These are phyloP conservation scores for Aspergillus arachidicola DNA, from an alignment of 2,329 filamentous ascomycete genomes.

Conservation along the genomic window DNA sequence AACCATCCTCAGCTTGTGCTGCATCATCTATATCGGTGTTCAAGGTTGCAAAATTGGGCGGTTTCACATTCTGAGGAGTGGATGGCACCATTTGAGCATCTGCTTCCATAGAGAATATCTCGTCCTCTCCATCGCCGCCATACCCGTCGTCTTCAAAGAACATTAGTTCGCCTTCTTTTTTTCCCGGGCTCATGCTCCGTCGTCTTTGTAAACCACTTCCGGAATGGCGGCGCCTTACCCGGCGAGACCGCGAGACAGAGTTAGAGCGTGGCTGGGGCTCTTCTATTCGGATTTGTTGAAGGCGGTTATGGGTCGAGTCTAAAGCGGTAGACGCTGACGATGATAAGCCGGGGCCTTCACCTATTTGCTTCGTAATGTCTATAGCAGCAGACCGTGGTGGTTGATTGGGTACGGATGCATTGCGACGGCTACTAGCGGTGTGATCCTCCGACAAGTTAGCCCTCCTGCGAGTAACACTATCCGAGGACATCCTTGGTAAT, in stretches of 20 bases:
- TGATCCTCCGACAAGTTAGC: constrained; percentile 39
- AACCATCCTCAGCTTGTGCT: background rate
- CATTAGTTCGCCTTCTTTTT: constrained; percentile 78
- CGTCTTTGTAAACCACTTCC: constrained; percentile 81
- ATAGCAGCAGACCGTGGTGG: constrained; percentile 28
- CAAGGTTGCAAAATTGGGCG: constrained; percentile 17
- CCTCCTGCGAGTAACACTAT: constrained; percentile 31
- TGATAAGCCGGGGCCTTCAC: constrained; percentile 35
- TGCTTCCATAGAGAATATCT: constrained; percentile 70
- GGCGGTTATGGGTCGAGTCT: constrained; percentile 34
- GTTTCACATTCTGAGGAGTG: constrained; percentile 3
- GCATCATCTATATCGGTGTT: constrained; percentile 6
- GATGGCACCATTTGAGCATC: constrained; percentile 31
- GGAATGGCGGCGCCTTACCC: constrained; percentile 71
- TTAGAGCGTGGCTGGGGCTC: constrained; percentile 50
- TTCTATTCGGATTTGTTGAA: constrained; percentile 38
- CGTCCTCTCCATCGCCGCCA: constrained; percentile 73
- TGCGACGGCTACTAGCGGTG: constrained; percentile 26
- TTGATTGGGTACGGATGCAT: constrained; percentile 20
- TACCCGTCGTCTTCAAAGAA: constrained; percentile 91
- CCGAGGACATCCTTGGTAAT: constrained; percentile 54
- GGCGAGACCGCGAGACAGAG: constrained; percentile 34
- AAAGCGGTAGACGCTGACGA: constrained; percentile 43
- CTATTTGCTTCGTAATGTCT: constrained; percentile 29
- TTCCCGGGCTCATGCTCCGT: constrained; percentile 67